These are phyloP conservation scores for Kregervanrija fluxuum DNA, from an alignment of 805 yeast genomes.

Conservation along the genomic window DNA sequence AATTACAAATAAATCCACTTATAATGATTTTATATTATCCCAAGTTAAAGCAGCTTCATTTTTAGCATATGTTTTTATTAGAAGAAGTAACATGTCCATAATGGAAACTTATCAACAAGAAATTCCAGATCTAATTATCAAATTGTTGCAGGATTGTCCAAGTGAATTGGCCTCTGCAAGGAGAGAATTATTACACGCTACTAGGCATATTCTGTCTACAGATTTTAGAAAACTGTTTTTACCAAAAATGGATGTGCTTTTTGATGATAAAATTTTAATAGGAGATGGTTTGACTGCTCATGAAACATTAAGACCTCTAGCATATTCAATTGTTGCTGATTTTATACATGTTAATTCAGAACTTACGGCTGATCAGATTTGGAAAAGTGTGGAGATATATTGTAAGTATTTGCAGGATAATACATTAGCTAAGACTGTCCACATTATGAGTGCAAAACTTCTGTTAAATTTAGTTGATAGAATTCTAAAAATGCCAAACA, in stretches of 20 bases:
- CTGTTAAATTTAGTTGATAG: slow-evolving; percentile 83
- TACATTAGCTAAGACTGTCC: slow-evolving; percentile 79
- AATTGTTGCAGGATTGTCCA: slow-evolving; percentile 92
- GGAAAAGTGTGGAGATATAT: slow-evolving; percentile 80
- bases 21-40: slow-evolving; percentile 82
- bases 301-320: slow-evolving; percentile 86
- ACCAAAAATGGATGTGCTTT: slow-evolving; percentile 76
- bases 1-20: slow-evolving; percentile 68
- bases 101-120: slow-evolving; percentile 49
- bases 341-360: slow-evolving; percentile 87
- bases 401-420: slow-evolving; percentile 76
- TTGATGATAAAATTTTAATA: slow-evolving; percentile 79
- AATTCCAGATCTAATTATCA: slow-evolving; percentile 81
- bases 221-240: slow-evolving; percentile 76
- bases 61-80: slow-evolving; percentile 81
- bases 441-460: slow-evolving; percentile 92
- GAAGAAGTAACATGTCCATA: slow-evolving; percentile 70
- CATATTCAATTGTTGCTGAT: slow-evolving; percentile 93
- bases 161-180: slow-evolving; percentile 86
- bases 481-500: slow-evolving; percentile 73
- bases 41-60: slow-evolving; percentile 97
- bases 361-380: slow-evolving; percentile 71
- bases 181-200: slow-evolving; percentile 87
- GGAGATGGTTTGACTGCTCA: slow-evolving; percentile 91
- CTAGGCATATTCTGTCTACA: slow-evolving; percentile 90